Conservation (phyloP, 2,329 filamentous ascomycete genomes). For the Chaetomiaceae sp. region DNA sequence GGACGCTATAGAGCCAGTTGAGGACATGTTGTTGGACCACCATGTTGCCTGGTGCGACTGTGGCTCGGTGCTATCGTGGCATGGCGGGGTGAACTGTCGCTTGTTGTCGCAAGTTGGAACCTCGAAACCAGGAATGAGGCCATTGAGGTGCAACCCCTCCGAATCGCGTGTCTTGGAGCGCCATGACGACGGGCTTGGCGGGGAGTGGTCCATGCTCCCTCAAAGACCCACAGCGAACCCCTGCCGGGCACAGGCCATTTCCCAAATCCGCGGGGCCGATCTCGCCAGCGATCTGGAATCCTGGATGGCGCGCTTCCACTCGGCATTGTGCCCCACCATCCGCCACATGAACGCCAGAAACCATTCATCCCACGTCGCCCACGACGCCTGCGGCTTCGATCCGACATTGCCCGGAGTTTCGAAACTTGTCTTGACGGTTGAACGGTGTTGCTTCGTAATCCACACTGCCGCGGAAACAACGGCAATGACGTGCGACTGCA, state of each 20-base stretch:
- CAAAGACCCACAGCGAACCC: neutral
- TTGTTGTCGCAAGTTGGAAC: neutral
- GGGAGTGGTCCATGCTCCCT: conserved; percentile 8
- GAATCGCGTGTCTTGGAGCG: conserved; percentile 7
- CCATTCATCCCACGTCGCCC: neutral
- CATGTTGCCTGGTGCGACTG: conserved; percentile 38
- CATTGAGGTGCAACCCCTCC: neutral
- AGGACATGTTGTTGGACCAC: conserved; percentile 84
- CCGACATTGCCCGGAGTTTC: neutral
- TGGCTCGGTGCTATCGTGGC: conserved; percentile 16
- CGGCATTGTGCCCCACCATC: neutral
- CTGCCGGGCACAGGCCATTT: neutral
- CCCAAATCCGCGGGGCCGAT: conserved; percentile 2
- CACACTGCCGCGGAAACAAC: neutral
- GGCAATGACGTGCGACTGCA: neutral
- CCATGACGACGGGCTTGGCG: conserved; percentile 6
- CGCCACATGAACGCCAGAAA: neutral
- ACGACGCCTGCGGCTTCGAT: too few relatives aligned
- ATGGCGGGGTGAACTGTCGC: conserved; percentile 12
- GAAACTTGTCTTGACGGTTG: neutral
- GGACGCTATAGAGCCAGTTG: conserved; percentile 90
- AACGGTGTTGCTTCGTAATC: neutral
- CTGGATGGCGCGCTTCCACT: neutral
- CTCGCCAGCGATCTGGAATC: neutral
- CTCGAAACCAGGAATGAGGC: too few relatives aligned